These are phyloP conservation scores for Hypoxylon rickii DNA, from an alignment of 495 filamentous ascomycete genomes.

Conservation along the genomic window DNA sequence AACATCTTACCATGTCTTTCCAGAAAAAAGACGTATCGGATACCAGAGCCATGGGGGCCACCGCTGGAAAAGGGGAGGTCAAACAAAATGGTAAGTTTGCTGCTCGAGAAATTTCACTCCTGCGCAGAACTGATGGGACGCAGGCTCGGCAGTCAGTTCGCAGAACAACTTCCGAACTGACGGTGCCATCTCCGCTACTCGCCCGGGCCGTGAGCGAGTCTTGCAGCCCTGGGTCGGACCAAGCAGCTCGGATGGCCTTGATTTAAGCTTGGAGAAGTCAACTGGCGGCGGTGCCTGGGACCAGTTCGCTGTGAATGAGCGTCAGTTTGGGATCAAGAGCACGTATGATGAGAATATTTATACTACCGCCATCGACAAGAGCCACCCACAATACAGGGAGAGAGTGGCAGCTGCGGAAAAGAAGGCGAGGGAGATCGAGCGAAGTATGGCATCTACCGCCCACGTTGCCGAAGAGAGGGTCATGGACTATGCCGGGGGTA, in stretches of 20 bases:
- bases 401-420: slow-evolving; percentile 75
- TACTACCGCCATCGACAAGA: slow-evolving; percentile 85
- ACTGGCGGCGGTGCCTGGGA: slow-evolving; percentile 68
- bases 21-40: slow-evolving; percentile 77
- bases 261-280: slow-evolving; percentile 70
- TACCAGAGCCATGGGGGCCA: slow-evolving; percentile 60
- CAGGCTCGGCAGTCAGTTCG: slow-evolving; percentile 45
- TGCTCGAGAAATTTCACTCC: background rate
- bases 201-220: slow-evolving; percentile 69
- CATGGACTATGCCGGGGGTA: slow-evolving; percentile 57
- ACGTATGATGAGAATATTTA: slow-evolving; percentile 94
- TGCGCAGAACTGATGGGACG: slow-evolving; percentile 7
- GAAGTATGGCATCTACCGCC: slow-evolving; percentile 65
- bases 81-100: slow-evolving; percentile 74
- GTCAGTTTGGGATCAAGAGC: slow-evolving; percentile 81
- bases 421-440: slow-evolving; percentile 90
- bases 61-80: slow-evolving; percentile 42
- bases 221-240: slow-evolving; percentile 82
- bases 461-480: slow-evolving; percentile 91
- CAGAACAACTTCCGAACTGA: slow-evolving; percentile 76
- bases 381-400: slow-evolving; percentile 76
- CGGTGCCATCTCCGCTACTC: slow-evolving; percentile 79
- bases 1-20: slow-evolving; percentile 71
- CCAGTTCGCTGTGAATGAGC: slow-evolving; percentile 90
- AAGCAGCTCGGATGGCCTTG: slow-evolving; percentile 61